Conservation (phyloP, 2,329 filamentous ascomycete species). For the Cladophialophora chaetospira region DNA sequence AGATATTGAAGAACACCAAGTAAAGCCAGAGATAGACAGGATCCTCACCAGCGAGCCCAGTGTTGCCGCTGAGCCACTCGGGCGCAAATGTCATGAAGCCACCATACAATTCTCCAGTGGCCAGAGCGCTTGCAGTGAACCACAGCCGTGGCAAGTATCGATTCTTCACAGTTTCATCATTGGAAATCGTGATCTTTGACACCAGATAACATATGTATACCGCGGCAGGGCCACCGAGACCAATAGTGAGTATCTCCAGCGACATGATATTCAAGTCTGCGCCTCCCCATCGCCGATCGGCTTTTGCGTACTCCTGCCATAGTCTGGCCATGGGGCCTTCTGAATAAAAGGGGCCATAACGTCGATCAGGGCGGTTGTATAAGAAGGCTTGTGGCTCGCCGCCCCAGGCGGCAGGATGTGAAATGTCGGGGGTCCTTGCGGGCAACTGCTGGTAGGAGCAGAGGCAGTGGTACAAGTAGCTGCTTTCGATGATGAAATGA, state of each 20-base stretch:
- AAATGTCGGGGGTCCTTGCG: slow-evolving; percentile 36
- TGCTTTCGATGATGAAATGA: slow-evolving; percentile 87
- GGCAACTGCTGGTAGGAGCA: slow-evolving; percentile 62
- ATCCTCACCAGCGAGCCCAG: slow-evolving; percentile 60
- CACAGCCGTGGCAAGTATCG: slow-evolving; percentile 45
- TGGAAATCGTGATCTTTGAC: slow-evolving; percentile 36
- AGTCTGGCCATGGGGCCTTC: slow-evolving; percentile 55
- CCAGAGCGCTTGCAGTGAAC: slow-evolving; percentile 61
- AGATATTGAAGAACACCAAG: slow-evolving; percentile 64
- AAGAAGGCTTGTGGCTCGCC: slow-evolving; percentile 48
- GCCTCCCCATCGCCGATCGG: slow-evolving; percentile 62
- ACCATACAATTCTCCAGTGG: slow-evolving; percentile 66
- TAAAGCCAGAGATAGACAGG: slow-evolving; percentile 67
- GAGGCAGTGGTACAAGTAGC: slow-evolving; percentile 93
- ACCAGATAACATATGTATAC: slow-evolving; percentile 59
- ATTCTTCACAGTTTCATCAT: slow-evolving; percentile 20
- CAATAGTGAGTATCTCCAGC: slow-evolving; percentile 63
- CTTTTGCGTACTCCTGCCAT: slow-evolving; percentile 69
- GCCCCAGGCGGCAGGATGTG: slow-evolving; percentile 32
- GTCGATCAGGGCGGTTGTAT: slow-evolving; percentile 54
- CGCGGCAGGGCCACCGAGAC: slow-evolving; percentile 60
- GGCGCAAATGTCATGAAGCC: slow-evolving; percentile 67
- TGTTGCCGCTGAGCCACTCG: slow-evolving; percentile 63
- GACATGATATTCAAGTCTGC: slow-evolving; percentile 61
- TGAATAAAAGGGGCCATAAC: slow-evolving; percentile 63